Evolutionary conservation across 768 basidiomycete species (phyloP), one percentile per base, ranked within the genome.

Genomic region (Phylloporus sp.): DNA sequence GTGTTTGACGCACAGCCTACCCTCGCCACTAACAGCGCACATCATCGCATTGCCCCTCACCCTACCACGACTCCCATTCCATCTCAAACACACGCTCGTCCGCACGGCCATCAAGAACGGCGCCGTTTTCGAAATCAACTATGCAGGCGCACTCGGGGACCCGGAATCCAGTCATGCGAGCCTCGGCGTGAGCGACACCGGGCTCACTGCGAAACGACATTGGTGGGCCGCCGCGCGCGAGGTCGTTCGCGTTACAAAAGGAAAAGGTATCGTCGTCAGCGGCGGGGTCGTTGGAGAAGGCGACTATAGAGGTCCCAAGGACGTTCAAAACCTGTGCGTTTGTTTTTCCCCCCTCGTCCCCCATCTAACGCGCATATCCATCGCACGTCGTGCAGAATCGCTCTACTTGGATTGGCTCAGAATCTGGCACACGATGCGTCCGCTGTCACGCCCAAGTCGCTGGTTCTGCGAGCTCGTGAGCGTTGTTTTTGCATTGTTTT

Each of bases 201-300:
- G 79, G 0, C 58, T 72, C 3, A 65, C 63, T 9, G 77, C 79
- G 5, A 87, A 86, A 67, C 69, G 86, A 32, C 88, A 90, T 53
- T 89, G 89, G 90, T 88, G 90, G 90, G 80, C 85, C 0, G 74
- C 79, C 0, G 79, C 87, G 10, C 71, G 83, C 27, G 90, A 94
- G 64, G 70, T 93, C 3, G 74, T 80, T 15, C 75, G 90, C 1
- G 88, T 90, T 2, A 84, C 88, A 3, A 88, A 88, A 53, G 89
- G 90, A 1, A 87, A 82, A 59, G 84, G 81, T 0, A 61, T 92
- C 42, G 61, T 94, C 11, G 70, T 90, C 7, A 85, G 84, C 49
- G 77, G 86, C 2, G 87, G 86, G 0, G 81, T 78, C 0, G 64
- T 74, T n/a, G 66, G 72, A 6, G 73, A 79, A 35, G 74, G 74